Conservation (phyloP, 164 flowering plant genomes). For the Echeveria elegans region DNA sequence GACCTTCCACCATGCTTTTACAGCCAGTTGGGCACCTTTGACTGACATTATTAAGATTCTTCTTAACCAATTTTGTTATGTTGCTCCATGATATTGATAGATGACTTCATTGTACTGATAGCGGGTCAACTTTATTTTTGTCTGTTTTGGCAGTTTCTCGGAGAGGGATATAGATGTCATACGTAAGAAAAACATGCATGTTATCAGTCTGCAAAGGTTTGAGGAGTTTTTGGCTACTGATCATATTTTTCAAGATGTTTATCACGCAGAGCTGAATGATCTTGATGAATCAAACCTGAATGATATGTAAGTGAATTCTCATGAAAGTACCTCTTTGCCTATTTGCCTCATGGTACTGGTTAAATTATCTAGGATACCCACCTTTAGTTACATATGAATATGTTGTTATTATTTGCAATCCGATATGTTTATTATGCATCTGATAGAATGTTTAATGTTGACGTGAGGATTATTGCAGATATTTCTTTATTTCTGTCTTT, state of each 20-base stretch:
- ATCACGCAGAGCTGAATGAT: slow-evolving; percentile 32
- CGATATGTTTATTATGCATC: no score
- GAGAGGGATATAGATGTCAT: slow-evolving; percentile 32
- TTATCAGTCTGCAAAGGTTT: slow-evolving; percentile 70
- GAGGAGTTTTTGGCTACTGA: slow-evolving; percentile 50
- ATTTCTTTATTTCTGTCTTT: background rate
- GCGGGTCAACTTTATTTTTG: background rate
- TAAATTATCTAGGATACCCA: no score
- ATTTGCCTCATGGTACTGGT: background rate
- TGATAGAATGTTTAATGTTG: background rate
- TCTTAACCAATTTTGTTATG: background rate
- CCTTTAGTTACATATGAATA: no score
- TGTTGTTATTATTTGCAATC: no score
- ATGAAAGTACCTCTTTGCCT: background rate
- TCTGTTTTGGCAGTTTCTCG: slow-evolving; percentile 35
- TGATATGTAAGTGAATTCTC: background rate
- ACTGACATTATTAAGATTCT: background rate
- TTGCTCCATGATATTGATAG: background rate
- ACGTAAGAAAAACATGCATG: slow-evolving; percentile 36
- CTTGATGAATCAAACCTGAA: slow-evolving; percentile 19
- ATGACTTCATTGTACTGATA: background rate
- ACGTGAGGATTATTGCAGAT: slow-evolving; percentile 11
- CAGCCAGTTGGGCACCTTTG: background rate
- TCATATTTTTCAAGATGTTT: slow-evolving; percentile 45
- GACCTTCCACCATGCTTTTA: background rate